Percentiles rank a stretch among this genome's conserved stretches.
These are phyloP conservation scores for Perkinsus marinus DNA, from an alignment of 169 alveolate species.

Conservation along the genomic window DNA sequence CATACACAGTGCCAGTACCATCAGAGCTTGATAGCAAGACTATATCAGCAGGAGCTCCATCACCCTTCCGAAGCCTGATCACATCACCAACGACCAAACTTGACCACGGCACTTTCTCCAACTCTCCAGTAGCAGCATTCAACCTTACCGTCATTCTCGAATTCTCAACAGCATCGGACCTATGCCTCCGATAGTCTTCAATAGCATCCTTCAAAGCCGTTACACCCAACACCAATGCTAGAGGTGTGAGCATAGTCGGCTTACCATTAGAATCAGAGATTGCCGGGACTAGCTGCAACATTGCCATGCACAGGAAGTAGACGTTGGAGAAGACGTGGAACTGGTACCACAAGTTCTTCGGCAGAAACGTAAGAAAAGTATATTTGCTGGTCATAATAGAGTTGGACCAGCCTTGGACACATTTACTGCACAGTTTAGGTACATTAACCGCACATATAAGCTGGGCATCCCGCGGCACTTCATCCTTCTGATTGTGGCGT, in stretches of 20 bases:
- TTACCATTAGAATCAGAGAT: slow-evolving; percentile 58
- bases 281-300: slow-evolving; percentile 25
- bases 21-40: slow-evolving; percentile 70
- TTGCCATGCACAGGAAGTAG: slow-evolving; percentile 23
- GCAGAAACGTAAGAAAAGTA: slow-evolving; percentile 18
- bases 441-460: neutral
- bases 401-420: slow-evolving; percentile 13
- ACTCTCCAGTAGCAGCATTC: too few species aligned
- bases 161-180: too few species aligned
- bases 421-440: neutral
- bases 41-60: slow-evolving; percentile 84
- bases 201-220: slow-evolving; percentile 75
- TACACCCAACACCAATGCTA: slow-evolving; percentile 69
- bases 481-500: neutral
- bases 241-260: slow-evolving; percentile 75
- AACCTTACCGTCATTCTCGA: too few species aligned
- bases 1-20: slow-evolving; percentile 58
- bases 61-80: slow-evolving; percentile 5
- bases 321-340: slow-evolving; percentile 11
- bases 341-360: slow-evolving; percentile 19
- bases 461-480: neutral
- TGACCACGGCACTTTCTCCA: slow-evolving; percentile 46
- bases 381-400: slow-evolving; percentile 20
- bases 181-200: slow-evolving; percentile 80
- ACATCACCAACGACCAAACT: slow-evolving; percentile 77